phyloP scores from a whole-genome alignment of 23 red algal genomes.

The Gracilaria vermiculophylla region DNA sequence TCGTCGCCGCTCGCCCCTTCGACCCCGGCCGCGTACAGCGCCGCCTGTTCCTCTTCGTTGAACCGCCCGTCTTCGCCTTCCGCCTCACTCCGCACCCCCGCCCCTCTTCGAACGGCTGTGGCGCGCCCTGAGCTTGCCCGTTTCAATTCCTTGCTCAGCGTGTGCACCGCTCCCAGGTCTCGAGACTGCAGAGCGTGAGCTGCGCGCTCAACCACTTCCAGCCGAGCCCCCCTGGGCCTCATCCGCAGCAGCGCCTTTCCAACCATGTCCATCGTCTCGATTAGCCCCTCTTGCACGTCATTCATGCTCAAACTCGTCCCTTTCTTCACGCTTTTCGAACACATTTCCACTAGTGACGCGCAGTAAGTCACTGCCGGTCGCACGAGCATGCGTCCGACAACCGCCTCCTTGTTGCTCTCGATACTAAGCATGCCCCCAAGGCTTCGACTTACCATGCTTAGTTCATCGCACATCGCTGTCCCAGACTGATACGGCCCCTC shows the following conservation, averaged over 20 bases:
- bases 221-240: background rate
- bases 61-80: background rate
- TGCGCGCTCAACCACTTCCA: background rate
- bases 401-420: slow-evolving; percentile 18
- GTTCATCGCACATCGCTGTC: slow-evolving; percentile 51
- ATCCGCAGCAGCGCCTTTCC: background rate
- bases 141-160: slow-evolving; percentile 9
- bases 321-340: slow-evolving; percentile 22
- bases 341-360: slow-evolving; percentile 47
- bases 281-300: slow-evolving; percentile 26
- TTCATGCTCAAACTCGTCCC: slow-evolving; percentile 12
- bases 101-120: background rate
- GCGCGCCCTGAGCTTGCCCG: background rate
- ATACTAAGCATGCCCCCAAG: slow-evolving; percentile 49
- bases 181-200: slow-evolving; percentile 14
- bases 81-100: background rate
- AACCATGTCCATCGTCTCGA: slow-evolving; percentile 7
- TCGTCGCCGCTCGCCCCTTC: background rate
- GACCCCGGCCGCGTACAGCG: background rate
- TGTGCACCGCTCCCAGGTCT: background rate
- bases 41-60: background rate
- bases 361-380: slow-evolving; percentile 50
- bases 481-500: slow-evolving; percentile 68
- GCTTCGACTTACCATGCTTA: slow-evolving; percentile 23
- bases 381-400: slow-evolving; percentile 39